phyloP scores from a whole-genome alignment of 129 eudicot genomes.

The Escallonia rubra region DNA sequence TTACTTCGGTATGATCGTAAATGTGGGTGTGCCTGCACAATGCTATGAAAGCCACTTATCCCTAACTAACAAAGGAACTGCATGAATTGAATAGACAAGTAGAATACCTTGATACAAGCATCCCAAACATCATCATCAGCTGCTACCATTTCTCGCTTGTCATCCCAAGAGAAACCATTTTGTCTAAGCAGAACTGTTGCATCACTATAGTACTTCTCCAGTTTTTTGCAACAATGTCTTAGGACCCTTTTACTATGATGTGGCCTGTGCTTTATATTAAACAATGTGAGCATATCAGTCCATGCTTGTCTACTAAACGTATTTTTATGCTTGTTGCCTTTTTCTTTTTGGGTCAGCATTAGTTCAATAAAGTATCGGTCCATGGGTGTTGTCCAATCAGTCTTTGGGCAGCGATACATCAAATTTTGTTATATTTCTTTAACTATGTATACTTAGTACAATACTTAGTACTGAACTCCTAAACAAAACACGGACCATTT shows the following conservation, averaged over 20 bases:
- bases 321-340: neutral
- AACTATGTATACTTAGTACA: too few species aligned
- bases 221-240: neutral
- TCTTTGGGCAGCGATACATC: neutral
- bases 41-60: slow-evolving; percentile 1
- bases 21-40: neutral
- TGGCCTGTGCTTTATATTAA: neutral
- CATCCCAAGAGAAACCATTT: neutral
- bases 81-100: neutral
- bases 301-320: neutral
- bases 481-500: too few species aligned
- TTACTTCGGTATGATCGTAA: neutral
- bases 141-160: neutral
- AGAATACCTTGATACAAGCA: neutral
- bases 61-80: slow-evolving; percentile 3
- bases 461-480: too few species aligned
- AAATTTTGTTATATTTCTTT: too few species aligned
- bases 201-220: neutral
- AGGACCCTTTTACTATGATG: neutral
- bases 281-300: neutral
- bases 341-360: neutral
- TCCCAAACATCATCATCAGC: slow-evolving; percentile 5
- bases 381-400: neutral
- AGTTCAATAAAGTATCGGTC: slow-evolving; percentile 1
- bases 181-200: neutral